Evolutionary conservation across 306 rosid species (phyloP).

Genomic region (Medicago ruthenica): DNA sequence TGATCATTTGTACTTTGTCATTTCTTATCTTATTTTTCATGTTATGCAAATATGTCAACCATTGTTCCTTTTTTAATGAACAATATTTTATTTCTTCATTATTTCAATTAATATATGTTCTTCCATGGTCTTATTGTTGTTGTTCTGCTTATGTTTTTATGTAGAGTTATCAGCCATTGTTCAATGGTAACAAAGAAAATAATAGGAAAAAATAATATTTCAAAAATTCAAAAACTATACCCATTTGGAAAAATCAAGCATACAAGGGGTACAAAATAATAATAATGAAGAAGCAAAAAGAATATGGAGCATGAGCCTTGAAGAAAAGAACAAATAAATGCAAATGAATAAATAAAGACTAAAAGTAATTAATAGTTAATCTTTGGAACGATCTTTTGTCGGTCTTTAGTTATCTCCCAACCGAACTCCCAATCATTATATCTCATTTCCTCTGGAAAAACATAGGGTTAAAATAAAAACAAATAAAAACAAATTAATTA

Average conservation of each 20-base stretch:
- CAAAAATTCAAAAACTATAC: neutral
- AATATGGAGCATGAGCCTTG: neutral
- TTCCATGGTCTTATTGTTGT: neutral
- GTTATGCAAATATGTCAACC: conserved; percentile 14
- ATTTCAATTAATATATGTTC: neutral
- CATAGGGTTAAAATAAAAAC: too few species aligned
- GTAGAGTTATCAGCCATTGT: conserved; percentile 4
- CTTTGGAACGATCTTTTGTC: too few species aligned
- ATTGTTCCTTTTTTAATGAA: conserved; percentile 2
- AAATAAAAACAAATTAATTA: neutral
- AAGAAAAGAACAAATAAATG: neutral
- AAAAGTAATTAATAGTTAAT: neutral
- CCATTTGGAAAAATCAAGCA: neutral
- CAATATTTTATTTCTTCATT: neutral
- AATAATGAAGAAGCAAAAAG: too few species aligned
- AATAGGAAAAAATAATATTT: neutral
- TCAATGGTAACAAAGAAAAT: conserved; percentile 10
- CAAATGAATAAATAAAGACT: neutral
- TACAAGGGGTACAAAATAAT: neutral
- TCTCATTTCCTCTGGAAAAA: too few species aligned
- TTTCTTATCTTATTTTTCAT: neutral
- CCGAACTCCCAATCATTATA: too few species aligned
- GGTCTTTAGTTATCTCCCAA: too few species aligned
- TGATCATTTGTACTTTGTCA: neutral
- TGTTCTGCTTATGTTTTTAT: neutral